phyloP scores from a whole-genome alignment of 176 grass and related monocot genomes.

The Poa annua region DNA sequence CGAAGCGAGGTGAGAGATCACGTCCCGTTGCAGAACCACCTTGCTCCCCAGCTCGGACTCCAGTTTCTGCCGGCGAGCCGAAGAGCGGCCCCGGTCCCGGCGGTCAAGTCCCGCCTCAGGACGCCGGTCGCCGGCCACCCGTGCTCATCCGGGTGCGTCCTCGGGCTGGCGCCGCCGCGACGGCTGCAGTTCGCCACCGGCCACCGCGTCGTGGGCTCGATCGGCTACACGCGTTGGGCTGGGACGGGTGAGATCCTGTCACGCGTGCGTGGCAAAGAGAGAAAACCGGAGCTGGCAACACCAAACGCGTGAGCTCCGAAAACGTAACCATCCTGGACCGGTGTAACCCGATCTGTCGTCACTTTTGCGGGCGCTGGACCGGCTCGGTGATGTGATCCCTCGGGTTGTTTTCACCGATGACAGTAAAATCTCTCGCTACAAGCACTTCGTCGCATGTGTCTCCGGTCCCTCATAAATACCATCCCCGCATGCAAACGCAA shows the following conservation, averaged over 20 bases:
- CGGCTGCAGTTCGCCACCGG: not conserved
- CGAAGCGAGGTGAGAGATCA: not conserved
- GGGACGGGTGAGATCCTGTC: not conserved
- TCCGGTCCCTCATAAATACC: not conserved
- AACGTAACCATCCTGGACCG: not conserved
- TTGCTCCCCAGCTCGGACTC: slow-evolving; percentile 40
- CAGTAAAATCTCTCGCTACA: not conserved
- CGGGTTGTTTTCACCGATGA: too few species aligned
- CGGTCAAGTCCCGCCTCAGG: slow-evolving; percentile 20
- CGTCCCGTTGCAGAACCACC: not conserved
- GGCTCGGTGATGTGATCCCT: too few species aligned
- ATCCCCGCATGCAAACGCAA: not conserved
- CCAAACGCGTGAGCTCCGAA: slow-evolving; percentile 1
- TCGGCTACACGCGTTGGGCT: not conserved
- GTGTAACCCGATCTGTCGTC: not conserved
- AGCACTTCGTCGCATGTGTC: not conserved
- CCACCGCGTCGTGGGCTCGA: not conserved
- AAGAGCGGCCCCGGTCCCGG: slow-evolving; percentile 35
- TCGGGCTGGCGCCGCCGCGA: not conserved
- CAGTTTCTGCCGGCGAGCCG: slow-evolving; percentile 39
- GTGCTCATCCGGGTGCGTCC: too few species aligned
- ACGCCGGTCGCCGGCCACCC: not conserved
- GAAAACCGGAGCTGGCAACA: not conserved
- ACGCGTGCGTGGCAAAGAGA: not conserved
- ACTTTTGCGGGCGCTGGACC: not conserved